phyloP scores from a whole-genome alignment of 495 filamentous ascomycete species.

The Articulospora tetracladia region DNA sequence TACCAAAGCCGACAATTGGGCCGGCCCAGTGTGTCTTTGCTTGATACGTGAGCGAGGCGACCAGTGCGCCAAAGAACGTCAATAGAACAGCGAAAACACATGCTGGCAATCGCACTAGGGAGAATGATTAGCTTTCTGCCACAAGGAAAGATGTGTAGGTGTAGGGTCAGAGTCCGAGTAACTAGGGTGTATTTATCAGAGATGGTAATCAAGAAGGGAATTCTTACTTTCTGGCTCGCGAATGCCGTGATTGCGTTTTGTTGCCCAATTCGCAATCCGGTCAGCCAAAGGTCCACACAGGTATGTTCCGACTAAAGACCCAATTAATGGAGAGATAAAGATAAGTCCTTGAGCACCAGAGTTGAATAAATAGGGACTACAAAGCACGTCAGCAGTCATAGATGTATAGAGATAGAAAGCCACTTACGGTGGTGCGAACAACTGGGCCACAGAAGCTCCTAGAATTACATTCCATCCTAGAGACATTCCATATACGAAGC shows the following conservation, averaged over 20 bases:
- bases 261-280: conserved; percentile 53
- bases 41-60: background rate
- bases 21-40: conserved; percentile 7
- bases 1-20: conserved; percentile 8
- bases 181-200: too few species aligned
- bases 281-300: conserved; percentile 60
- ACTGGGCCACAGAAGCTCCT: conserved; percentile 5
- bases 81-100: conserved; percentile 30
- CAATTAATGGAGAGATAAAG: conserved; percentile 43
- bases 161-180: too few species aligned
- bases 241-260: conserved; percentile 55
- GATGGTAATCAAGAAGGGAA: background rate
- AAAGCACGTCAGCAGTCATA: background rate
- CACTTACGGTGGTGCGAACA: conserved; percentile 12
- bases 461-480: conserved; percentile 10
- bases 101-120: conserved; percentile 59
- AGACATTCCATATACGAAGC: background rate
- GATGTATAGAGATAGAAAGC: background rate
- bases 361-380: conserved; percentile 5
- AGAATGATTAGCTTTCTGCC: too few species aligned
- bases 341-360: conserved; percentile 27
- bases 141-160: too few species aligned
- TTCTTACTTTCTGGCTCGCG: conserved; percentile 57
- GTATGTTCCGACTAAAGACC: conserved; percentile 48
- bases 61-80: background rate